Base-by-base conservation (phyloP, 2,329 filamentous ascomycete species). In the Epichloe elymi region DNA sequence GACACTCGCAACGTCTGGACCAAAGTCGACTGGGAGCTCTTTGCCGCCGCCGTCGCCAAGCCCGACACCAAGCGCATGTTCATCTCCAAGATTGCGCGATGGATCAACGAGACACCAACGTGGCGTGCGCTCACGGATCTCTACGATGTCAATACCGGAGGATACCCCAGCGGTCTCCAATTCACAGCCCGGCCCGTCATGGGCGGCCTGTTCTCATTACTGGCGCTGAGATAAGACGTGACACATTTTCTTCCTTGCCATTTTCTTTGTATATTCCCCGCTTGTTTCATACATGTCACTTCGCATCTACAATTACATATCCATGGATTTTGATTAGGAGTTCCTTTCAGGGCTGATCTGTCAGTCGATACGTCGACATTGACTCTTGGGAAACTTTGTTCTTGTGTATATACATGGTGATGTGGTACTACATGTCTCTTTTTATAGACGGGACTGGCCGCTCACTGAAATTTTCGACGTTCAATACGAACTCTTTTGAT, bases 11-110 rank as follows among this genome's bases (percentile, higher is more conserved):
- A 93, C 67, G 71, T 83, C 1, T 91, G 88, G 70, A 86, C 87
- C 55, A 95, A 95, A 70, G 81, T 80, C 0, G 88, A 95, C 70
- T 95, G 88, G 88, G 82, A 90, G 63, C 81, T 93, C 64, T 90
- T 89, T 69, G 79, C 80, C 5, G 88, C 88, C n/a, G 84, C 88
- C 10, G 82, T 90, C 11, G 78, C 86, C 0, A 75, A 74, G 41
- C 65, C 72, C 49, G 66, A 72, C 33, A 85, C 85, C 1, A 75
- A 80, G 50, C 67, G 73, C 11, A 73, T 82, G 63, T 86, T 95
- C 58, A 72, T 91, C 48, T 71, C 79, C 46, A 75, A 79, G 37
- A 76, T 91, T 43, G 85, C 85, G 2, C 70, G 67, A 52, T 95
- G 87, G 85, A 74, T 94, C 60, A 83, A 84, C 58, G 78, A 83